phyloP scores from a whole-genome alignment of 1,139 yeast genomes.

The Eremothecium coryli region DNA sequence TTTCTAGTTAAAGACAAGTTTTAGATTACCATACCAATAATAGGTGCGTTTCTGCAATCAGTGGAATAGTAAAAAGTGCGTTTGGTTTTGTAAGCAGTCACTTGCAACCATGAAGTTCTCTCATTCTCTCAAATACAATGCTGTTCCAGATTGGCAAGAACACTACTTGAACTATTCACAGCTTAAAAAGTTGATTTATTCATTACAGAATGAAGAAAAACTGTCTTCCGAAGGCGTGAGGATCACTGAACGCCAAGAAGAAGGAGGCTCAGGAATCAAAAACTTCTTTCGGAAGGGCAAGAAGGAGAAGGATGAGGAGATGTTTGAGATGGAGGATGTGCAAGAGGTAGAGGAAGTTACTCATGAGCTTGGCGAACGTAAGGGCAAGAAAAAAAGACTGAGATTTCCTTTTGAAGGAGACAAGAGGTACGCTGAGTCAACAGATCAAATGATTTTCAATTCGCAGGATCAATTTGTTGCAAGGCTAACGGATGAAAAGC shows the following conservation, averaged over 20 bases:
- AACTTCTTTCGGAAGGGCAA: constrained; percentile 1
- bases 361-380: constrained; percentile 23
- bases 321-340: constrained; percentile 8
- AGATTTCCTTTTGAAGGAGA: constrained; percentile 5
- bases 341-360: constrained; percentile 14
- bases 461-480: constrained; percentile 38
- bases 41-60: no score
- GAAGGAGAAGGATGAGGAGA: constrained; percentile 15
- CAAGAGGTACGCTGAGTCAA: constrained; percentile 23
- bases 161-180: constrained; percentile 59
- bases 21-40: no score
- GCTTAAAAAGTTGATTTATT: constrained; percentile 52
- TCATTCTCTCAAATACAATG: constrained; percentile 61
- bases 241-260: constrained; percentile 12
- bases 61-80: no score
- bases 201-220: constrained; percentile 51
- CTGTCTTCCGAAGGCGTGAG: constrained; percentile 16
- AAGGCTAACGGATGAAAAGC: constrained; percentile 49
- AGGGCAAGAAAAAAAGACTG: constrained; percentile 8
- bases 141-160: constrained; percentile 72
- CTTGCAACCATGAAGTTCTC: constrained; percentile 50
- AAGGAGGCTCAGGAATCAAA: constrained; percentile 7
- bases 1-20: no score
- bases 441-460: constrained; percentile 23
- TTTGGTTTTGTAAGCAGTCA: no score